Base-by-base conservation (phyloP, 164 flowering plant genomes). In the Taxillus chinensis region DNA sequence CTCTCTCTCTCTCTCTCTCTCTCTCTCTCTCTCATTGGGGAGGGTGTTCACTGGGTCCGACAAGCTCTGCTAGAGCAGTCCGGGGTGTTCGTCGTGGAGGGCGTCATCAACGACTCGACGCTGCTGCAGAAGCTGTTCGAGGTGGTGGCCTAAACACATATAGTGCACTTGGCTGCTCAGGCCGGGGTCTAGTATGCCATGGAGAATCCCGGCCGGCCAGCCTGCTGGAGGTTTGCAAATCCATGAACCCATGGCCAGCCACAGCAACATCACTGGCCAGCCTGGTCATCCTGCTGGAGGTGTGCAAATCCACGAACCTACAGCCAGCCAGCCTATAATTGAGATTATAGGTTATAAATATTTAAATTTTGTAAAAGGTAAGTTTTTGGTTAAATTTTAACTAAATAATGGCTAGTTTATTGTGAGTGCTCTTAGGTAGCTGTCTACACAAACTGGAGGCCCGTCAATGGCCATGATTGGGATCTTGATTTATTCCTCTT, bases 121-220 rank as follows among this genome's bases (percentile, higher is more conserved):
- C 62, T 83, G 6, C 49, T 87, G 7, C 67, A 75, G 3, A 82
- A 79, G 81, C 76, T 87, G 3, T 85, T 87, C 69, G 89, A 83
- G 41, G 64, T 74, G 42, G 90, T 83, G n/a, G 81, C 83, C 0
- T 87, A 85, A 67, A 83, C 89, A 0, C 95, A 87, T 72, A 87
- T 87, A 27, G 79, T 87, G 87, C 95, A 87, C 62, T 11, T 58
- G 39, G 61, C 61, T 1, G 45, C 61, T 15, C 61, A 58, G 45
- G 61, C 61, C 63, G 87, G 85, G 12, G 93, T 87, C 3, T 61
- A 90, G 7, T 87, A 87, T 80, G 95, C 95, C 45, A 80, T 87
- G 80, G 86, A 87, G 72, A 87, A 87, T 43, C 27, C 27, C 27
- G 27, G 27, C 27, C 27, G 2, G 27, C 27, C 2, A 2, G 27